Evolutionary conservation across 2,329 filamentous ascomycete species (phyloP).

Genomic region (Rhynchosporium agropyri): DNA sequence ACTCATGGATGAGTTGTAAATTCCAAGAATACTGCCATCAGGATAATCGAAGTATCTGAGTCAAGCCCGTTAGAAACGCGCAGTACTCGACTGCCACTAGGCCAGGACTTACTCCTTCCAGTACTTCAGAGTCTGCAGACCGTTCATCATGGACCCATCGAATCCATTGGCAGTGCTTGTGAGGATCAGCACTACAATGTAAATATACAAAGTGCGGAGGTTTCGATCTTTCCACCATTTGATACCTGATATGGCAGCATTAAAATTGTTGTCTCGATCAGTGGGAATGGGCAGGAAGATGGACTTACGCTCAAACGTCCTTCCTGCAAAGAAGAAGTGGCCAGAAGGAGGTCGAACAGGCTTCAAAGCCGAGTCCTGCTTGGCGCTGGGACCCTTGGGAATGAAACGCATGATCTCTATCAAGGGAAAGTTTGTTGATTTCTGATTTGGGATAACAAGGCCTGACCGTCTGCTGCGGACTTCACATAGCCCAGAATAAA

Average conservation of each 20-base stretch:
- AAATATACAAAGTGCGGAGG: constrained; percentile 42
- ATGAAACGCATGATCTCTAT: not conserved
- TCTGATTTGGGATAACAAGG: not conserved
- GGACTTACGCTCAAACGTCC: not conserved
- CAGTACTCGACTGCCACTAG: not conserved
- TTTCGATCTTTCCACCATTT: constrained; percentile 42
- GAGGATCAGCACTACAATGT: constrained; percentile 43
- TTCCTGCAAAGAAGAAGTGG: not conserved
- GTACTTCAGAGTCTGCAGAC: constrained; percentile 47
- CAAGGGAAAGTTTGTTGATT: not conserved
- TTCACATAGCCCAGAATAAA: not conserved
- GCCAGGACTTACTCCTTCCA: constrained; percentile 44
- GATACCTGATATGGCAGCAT: constrained; percentile 19
- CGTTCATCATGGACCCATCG: constrained; percentile 49
- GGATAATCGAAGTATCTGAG: constrained; percentile 32
- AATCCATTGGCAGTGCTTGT: constrained; percentile 45
- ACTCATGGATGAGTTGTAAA: constrained; percentile 48
- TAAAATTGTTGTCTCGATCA: no score
- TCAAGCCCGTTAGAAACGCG: constrained; percentile 1
- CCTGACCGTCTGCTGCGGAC: not conserved
- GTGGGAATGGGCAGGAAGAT: no score
- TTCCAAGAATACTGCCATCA: constrained; percentile 43
- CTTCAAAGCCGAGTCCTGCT: constrained; percentile 7
- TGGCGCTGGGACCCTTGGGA: constrained; percentile 1
- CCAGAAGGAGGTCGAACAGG: not conserved